phyloP scores from a whole-genome alignment of 306 rosid species.

The Citrullus colocynthis region DNA sequence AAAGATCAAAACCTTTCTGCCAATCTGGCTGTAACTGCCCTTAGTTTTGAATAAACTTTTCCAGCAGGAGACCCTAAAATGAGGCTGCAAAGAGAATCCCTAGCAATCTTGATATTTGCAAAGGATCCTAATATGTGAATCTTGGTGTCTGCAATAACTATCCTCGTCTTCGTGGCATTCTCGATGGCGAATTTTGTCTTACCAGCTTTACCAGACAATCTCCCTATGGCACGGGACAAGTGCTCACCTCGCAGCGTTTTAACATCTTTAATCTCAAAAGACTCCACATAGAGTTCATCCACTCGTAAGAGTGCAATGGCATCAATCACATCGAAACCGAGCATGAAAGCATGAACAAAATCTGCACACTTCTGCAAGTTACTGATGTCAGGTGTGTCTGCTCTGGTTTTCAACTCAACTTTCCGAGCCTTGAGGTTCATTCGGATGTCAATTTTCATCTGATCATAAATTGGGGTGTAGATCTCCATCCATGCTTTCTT shows the following conservation, averaged over 20 bases:
- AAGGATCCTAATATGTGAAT: slow-evolving; percentile 81
- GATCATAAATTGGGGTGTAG: slow-evolving; percentile 62
- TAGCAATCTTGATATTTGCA: slow-evolving; percentile 64
- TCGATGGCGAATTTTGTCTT: slow-evolving; percentile 80
- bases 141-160: slow-evolving; percentile 76
- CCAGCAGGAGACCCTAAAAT: slow-evolving; percentile 85
- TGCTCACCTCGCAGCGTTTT: slow-evolving; percentile 75
- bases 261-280: slow-evolving; percentile 86
- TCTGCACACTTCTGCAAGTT: slow-evolving; percentile 77
- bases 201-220: slow-evolving; percentile 80
- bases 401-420: slow-evolving; percentile 67
- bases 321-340: slow-evolving; percentile 79
- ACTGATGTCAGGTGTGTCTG: slow-evolving; percentile 70
- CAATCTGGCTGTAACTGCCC: slow-evolving; percentile 69
- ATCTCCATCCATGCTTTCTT: slow-evolving; percentile 84
- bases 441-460: slow-evolving; percentile 75
- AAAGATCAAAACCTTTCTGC: slow-evolving; percentile 61
- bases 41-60: slow-evolving; percentile 65
- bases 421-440: slow-evolving; percentile 80
- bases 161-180: slow-evolving; percentile 75
- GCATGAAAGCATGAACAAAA: slow-evolving; percentile 83
- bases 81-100: slow-evolving; percentile 79
- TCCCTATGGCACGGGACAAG: slow-evolving; percentile 82
- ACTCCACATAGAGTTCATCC: slow-evolving; percentile 84
- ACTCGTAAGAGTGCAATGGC: slow-evolving; percentile 66